Base-by-base conservation (phyloP, 192 early-diverging fungal genomes). In the Oehlia diaphana region DNA sequence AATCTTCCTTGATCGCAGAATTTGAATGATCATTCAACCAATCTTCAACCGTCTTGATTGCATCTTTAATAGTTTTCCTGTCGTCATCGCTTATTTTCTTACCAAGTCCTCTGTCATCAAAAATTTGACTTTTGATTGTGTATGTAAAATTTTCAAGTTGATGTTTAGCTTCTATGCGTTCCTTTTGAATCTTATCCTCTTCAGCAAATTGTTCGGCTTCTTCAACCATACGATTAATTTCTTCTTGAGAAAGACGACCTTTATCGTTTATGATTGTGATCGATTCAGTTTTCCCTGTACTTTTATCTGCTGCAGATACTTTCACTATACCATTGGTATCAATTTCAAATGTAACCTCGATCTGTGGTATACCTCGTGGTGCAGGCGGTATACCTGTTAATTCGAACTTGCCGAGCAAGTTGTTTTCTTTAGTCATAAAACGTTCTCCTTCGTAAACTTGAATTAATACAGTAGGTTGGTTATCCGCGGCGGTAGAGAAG, bases 181-280 rank as follows among this genome's bases (percentile, higher is more conserved):
- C 95, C 92, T 94, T 94, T 76, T 93, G 72, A 31, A 88, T 78
- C 68, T 85, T 86, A 88, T 98, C 96, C 87, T 97, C 96, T 72
- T 95, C 96, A 42, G 85, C 96, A 81, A 95, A 97, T 86, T 93
- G 85, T 88, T 97, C 96, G 78, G 97, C 97, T 84, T 99, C 97
- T 80, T 89, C 83, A 76, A 99, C 90, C 96, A 99, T 98, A 83
- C 97, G 95, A 79, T 97, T 91, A 87, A 99, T 98, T 69, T 98
- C 97, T 87, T 98, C 96, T 79, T 95, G 90, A 47, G 92, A 92
- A 61, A 98, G 91, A 80, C 96, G 94, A 62, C 94, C 95, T 92
- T 97, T 97, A 92, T 98, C 95, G 88, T 98, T 97, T 83, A 89
- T 97, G 84, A 99, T 97, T 77, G 95, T 95, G 86, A 99, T 96